Base-by-base conservation (phyloP, 2,329 filamentous ascomycete genomes). In the Neoascochyta sp. region DNA sequence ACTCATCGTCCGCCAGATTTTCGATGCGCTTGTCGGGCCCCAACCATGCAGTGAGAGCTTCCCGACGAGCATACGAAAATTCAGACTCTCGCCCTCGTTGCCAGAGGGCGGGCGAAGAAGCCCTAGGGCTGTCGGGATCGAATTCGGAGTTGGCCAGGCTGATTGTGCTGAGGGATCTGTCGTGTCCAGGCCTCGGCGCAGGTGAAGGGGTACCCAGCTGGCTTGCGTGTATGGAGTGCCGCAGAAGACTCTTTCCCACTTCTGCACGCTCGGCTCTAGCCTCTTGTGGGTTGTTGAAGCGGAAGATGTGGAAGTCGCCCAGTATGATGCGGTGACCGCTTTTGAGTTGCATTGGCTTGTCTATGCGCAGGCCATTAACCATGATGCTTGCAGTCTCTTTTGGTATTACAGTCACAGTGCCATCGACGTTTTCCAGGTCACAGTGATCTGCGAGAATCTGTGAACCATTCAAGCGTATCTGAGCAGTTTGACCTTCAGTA, bases 281-380 rank as follows among this genome's bases (percentile, higher is more conserved):
- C 66, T 98, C 92, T 71, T 95, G 83, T 1, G 92, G 92, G 57
- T 98, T 89, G 53, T 96, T 98, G 70, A 98, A 98, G 34, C 92
- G 76, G 67, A 98, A 96, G 39, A 98, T 98, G 62, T 98, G 92
- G 51, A 98, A 98, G 63, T 98, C 92, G 22, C 92, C 92, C 7
- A 98, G 72, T 41, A 98, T 98, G 31, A 98, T 85, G 40, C 92
- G 83, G 60, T 89, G 95, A 5, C 92, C 92, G 52, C 89, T 95
- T 55, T 89, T 83, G 23, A 98, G 71, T 44, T 88, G 78, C 45
- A 83, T 88, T 1, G 89, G 81, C 52, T 89, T 88, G 31, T 88
- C 80, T 31, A 96, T 85, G 11, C 89, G 83, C 44, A 90, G 78
- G 35, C 92, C 92, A 53, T 98, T 98, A 29, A 98, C 87, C 92